Evolutionary conservation across 2,329 filamentous ascomycete genomes (phyloP).

Genomic region (Cryphonectria japonica): DNA sequence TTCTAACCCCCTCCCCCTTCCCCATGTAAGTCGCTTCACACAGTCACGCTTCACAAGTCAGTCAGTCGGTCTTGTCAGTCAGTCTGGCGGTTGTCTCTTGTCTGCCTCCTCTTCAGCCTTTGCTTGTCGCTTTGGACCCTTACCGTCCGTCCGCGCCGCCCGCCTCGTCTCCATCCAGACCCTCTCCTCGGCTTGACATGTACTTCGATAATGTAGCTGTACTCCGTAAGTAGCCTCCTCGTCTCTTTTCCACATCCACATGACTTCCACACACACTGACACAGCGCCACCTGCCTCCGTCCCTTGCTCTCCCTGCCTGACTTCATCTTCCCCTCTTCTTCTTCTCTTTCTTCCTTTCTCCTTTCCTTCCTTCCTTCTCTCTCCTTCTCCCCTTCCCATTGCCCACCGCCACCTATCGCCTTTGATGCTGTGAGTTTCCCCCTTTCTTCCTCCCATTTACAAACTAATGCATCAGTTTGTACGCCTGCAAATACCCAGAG

Average conservation of each 20-base stretch:
- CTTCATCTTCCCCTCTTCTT: background rate
- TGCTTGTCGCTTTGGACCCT: background rate
- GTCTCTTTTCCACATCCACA: slow-evolving; percentile 20
- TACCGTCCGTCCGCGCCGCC: background rate
- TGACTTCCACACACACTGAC: slow-evolving; percentile 22
- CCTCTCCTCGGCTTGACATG: slow-evolving; percentile 5
- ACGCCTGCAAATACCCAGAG: background rate
- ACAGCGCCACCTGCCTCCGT: slow-evolving; percentile 11
- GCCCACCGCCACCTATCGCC: background rate
- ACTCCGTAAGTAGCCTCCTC: background rate
- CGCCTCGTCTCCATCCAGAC: slow-evolving; percentile 15
- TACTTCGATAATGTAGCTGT: slow-evolving; percentile 7
- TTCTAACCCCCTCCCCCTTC: background rate
- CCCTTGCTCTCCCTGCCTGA: slow-evolving; percentile 10
- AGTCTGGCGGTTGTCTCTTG: background rate
- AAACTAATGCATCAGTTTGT: background rate
- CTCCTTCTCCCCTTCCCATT: slow-evolving; percentile 9
- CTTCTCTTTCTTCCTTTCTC: background rate
- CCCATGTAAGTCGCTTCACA: slow-evolving; percentile 1
- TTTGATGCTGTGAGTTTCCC: background rate
- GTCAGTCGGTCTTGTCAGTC: background rate
- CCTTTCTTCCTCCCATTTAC: background rate
- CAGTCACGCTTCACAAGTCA: background rate
- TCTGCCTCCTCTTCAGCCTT: background rate
- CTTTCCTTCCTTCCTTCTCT: background rate